These are phyloP conservation scores for Hemisphaericaspora nanyangensis DNA, from an alignment of 805 yeast genomes.

Conservation along the genomic window DNA sequence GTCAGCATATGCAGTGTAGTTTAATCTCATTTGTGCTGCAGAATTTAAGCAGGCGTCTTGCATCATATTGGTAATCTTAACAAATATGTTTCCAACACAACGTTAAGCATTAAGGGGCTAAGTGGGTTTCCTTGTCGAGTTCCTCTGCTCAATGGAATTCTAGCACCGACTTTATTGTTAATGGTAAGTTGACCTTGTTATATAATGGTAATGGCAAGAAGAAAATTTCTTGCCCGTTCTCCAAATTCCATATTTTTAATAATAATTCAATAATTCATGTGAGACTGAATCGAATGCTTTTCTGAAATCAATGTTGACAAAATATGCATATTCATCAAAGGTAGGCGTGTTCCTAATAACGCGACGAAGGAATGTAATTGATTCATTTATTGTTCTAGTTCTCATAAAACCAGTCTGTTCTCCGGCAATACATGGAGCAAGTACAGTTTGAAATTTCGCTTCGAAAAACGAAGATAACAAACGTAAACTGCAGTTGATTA, in stretches of 20 bases:
- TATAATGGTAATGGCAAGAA: conserved; percentile 1
- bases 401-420: conserved; percentile 1
- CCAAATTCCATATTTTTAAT: too few species aligned
- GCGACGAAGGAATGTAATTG: conserved; percentile 1
- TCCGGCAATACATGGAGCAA: neutral
- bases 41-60: neutral
- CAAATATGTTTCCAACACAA: conserved; percentile 1
- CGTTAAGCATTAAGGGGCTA: neutral
- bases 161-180: neutral
- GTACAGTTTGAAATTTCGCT: neutral
- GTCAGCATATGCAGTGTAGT: neutral
- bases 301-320: neutral
- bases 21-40: neutral
- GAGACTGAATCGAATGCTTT: conserved; percentile 2
- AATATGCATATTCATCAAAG: conserved; percentile 1
- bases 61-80: neutral
- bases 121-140: conserved; percentile 3
- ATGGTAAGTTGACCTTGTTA: neutral
- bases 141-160: neutral
- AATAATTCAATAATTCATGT: too few species aligned
- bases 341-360: neutral
- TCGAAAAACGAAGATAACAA: conserved; percentile 1
- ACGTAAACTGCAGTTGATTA: neutral
- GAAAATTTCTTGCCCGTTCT: neutral
- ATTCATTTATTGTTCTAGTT: conserved; percentile 1